Conservation (phyloP, 2,329 filamentous ascomycete genomes). For the Aspergillus aculeatus region DNA sequence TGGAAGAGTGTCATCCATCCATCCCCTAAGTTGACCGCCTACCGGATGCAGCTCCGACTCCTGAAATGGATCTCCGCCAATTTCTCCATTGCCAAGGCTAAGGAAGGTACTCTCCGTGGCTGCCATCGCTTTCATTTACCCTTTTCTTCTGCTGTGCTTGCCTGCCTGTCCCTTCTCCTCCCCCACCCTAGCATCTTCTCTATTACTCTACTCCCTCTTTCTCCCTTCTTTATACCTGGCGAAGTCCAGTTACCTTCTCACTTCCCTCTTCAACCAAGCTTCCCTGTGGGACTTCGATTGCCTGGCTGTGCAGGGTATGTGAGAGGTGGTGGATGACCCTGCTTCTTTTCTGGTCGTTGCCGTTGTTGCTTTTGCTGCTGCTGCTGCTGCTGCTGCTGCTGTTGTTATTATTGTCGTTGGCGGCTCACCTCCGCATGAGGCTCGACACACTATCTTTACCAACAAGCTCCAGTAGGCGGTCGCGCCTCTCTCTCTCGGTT, state of each 20-base stretch:
- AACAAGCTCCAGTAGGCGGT: slow-evolving; percentile 1
- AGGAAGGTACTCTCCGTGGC: background rate
- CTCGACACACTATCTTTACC: slow-evolving; percentile 3
- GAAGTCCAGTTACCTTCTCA: background rate
- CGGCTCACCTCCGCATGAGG: slow-evolving; percentile 7
- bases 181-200: background rate
- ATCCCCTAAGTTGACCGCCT: no score
- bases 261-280: background rate
- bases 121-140: background rate
- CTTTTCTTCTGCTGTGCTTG: background rate
- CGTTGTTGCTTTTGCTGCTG: no score
- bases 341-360: background rate
- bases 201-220: background rate
- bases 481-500: background rate
- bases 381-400: background rate
- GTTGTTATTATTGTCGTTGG: slow-evolving; percentile 4
- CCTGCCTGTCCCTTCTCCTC: background rate
- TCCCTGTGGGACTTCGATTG: background rate
- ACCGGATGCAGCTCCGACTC: no score
- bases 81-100: background rate
- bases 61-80: background rate
- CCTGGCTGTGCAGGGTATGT: slow-evolving; percentile 2
- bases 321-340: slow-evolving; percentile 1
- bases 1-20: no score
- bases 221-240: background rate